These are phyloP conservation scores for Kazachstania kunashirensis DNA, from an alignment of 805 yeast species.

Conservation along the genomic window DNA sequence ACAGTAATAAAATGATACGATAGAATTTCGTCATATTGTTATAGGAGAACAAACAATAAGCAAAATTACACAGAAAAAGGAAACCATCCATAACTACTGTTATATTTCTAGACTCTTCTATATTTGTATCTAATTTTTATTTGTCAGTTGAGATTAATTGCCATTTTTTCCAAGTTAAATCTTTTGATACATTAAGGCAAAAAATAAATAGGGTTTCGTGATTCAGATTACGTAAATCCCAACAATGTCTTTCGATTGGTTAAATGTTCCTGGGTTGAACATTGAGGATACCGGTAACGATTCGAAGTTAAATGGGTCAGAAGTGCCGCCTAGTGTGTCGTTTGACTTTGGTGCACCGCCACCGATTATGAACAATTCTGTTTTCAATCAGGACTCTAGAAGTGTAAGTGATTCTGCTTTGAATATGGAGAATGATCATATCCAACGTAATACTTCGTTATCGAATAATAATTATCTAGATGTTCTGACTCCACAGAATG, in stretches of 20 bases:
- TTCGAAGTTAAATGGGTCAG: slow-evolving; percentile 1
- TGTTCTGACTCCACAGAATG: neutral
- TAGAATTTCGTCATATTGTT: too few species aligned
- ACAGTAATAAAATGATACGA: too few species aligned
- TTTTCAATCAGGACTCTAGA: slow-evolving; percentile 1
- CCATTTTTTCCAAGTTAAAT: too few species aligned
- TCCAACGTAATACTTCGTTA: neutral
- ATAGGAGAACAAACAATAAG: too few species aligned
- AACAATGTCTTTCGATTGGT: slow-evolving; percentile 43
- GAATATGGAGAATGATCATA: neutral
- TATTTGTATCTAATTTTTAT: too few species aligned
- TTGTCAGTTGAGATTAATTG: too few species aligned
- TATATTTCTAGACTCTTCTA: too few species aligned
- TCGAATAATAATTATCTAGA: neutral
- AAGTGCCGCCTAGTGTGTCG: slow-evolving; percentile 41
- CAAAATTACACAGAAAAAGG: too few species aligned
- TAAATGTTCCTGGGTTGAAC: slow-evolving; percentile 35
- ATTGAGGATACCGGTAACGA: slow-evolving; percentile 15
- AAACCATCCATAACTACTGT: too few species aligned
- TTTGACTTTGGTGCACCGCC: slow-evolving; percentile 31
- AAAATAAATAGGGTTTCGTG: too few species aligned
- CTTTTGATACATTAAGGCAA: too few species aligned
- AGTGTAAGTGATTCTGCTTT: slow-evolving; percentile 7
- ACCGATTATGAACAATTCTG: neutral
- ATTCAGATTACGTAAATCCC: neutral